These are phyloP conservation scores for Cryomyces minteri DNA, from an alignment of 495 filamentous ascomycete genomes.

Conservation along the genomic window DNA sequence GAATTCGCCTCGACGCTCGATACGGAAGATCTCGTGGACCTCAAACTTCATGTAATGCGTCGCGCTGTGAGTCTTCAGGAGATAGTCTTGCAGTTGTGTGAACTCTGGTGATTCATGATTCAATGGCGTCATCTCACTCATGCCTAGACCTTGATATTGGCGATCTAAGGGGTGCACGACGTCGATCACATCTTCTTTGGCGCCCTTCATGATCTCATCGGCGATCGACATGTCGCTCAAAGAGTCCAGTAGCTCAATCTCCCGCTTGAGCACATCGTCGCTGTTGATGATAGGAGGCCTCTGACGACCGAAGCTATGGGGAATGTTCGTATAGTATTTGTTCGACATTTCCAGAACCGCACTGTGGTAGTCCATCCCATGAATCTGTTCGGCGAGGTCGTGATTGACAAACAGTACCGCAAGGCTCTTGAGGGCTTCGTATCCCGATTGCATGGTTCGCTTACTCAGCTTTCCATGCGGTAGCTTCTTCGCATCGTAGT, in stretches of 20 bases:
- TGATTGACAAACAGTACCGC: slow-evolving; percentile 39
- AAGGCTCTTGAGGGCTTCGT: slow-evolving; percentile 53
- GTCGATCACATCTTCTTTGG: slow-evolving; percentile 25
- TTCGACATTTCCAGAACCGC: slow-evolving; percentile 34
- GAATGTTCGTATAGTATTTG: slow-evolving; percentile 62
- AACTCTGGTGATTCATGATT: slow-evolving; percentile 41
- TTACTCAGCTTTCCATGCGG: slow-evolving; percentile 74
- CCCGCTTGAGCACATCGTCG: slow-evolving; percentile 39
- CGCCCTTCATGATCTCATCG: slow-evolving; percentile 52
- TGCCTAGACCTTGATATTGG: slow-evolving; percentile 47
- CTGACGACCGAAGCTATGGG: slow-evolving; percentile 60
- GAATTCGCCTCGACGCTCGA: slow-evolving; percentile 55
- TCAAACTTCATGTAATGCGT: slow-evolving; percentile 35
- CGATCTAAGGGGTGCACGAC: slow-evolving; percentile 45
- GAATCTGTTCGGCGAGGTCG: slow-evolving; percentile 18
- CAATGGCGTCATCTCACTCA: slow-evolving; percentile 62
- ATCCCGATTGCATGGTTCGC: slow-evolving; percentile 49
- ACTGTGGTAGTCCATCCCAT: slow-evolving; percentile 13
- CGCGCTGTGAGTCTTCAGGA: slow-evolving; percentile 39
- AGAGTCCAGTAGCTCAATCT: slow-evolving; percentile 59
- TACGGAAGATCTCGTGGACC: slow-evolving; percentile 66
- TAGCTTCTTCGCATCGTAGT: slow-evolving; percentile 61
- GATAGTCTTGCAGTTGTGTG: slow-evolving; percentile 40
- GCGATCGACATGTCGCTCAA: slow-evolving; percentile 71
- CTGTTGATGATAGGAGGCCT: slow-evolving; percentile 44